Conservation (phyloP, 805 yeast species). For the Hemisphaericaspora nanyangensis region DNA sequence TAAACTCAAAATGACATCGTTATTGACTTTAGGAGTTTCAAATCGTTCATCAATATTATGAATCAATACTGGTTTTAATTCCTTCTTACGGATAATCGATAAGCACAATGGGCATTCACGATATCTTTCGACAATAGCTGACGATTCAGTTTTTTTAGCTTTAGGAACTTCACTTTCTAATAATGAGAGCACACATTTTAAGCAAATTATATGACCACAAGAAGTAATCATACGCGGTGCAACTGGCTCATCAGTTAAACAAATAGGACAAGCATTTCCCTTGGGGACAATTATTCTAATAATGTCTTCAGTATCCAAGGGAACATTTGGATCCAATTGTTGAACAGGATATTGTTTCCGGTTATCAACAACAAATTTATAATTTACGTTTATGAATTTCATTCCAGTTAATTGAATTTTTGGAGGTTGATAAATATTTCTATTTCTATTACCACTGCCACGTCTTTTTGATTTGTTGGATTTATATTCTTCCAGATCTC, state of each 20-base stretch:
- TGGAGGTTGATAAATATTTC: constrained; percentile 6
- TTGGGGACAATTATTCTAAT: constrained; percentile 71
- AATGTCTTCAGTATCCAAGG: constrained; percentile 57
- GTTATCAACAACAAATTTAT: constrained; percentile 75
- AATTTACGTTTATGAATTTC: constrained; percentile 76
- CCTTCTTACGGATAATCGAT: constrained; percentile 47
- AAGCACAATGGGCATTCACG: constrained; percentile 83
- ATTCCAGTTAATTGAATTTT: constrained; percentile 56
- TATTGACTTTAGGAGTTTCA: constrained; percentile 55
- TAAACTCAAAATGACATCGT: constrained; percentile 56
- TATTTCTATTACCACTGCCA: constrained; percentile 8
- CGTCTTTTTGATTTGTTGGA: constrained; percentile 10
- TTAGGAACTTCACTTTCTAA: constrained; percentile 51
- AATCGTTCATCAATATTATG: constrained; percentile 48
- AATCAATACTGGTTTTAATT: constrained; percentile 61
- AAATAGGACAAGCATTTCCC: constrained; percentile 86
- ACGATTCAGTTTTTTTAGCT: constrained; percentile 31
- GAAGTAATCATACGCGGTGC: constrained; percentile 90
- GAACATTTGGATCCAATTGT: constrained; percentile 69
- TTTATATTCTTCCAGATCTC: constrained; percentile 29
- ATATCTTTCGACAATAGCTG: constrained; percentile 41
- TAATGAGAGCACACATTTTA: constrained; percentile 72
- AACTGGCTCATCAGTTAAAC: constrained; percentile 75
- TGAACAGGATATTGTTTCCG: constrained; percentile 54
- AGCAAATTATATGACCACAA: constrained; percentile 92